Percentiles rank a stretch among this genome's conserved stretches.
Evolutionary conservation across 2,329 filamentous ascomycete genomes (phyloP).

Genomic region (Cordyceps farinosa): DNA sequence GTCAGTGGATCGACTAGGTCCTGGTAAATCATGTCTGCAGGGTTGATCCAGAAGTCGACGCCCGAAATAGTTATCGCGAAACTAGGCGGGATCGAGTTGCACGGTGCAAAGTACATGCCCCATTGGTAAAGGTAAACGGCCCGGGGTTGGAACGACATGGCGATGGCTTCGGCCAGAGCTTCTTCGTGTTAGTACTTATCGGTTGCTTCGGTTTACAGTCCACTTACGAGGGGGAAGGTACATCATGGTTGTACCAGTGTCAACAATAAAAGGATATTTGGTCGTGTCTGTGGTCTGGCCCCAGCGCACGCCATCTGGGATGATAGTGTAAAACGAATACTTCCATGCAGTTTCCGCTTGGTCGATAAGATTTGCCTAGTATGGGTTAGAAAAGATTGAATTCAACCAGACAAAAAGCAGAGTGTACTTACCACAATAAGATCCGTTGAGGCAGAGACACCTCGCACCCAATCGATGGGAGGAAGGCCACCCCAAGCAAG

Average conservation of each 20-base stretch:
- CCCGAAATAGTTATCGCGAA: constrained; percentile 45
- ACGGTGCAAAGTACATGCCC: constrained; percentile 47
- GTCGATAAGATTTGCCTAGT: constrained; percentile 42
- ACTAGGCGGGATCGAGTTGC: constrained; percentile 43
- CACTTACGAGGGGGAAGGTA: constrained; percentile 47
- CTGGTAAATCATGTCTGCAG: constrained; percentile 45
- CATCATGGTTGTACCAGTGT: constrained; percentile 50
- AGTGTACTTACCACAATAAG: constrained; percentile 43
- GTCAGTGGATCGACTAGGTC: constrained; percentile 42
- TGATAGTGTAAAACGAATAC: constrained; percentile 52
- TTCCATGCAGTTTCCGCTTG: constrained; percentile 38
- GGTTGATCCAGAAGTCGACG: constrained; percentile 45
- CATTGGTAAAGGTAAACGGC: constrained; percentile 46
- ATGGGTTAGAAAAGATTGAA: constrained; percentile 3
- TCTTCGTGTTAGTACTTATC: neutral
- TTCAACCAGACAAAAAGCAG: too few species aligned
- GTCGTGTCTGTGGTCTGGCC: constrained; percentile 39
- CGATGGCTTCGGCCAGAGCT: constrained; percentile 48
- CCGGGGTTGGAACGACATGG: constrained; percentile 43
- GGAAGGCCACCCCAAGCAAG: constrained; percentile 47
- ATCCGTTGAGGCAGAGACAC: constrained; percentile 34
- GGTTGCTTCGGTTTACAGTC: neutral
- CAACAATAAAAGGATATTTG: constrained; percentile 48
- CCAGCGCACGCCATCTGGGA: constrained; percentile 46
- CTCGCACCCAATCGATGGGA: constrained; percentile 31